Evolutionary conservation across 2,329 filamentous ascomycete genomes (phyloP).

Genomic region (Chaetomium sp.): DNA sequence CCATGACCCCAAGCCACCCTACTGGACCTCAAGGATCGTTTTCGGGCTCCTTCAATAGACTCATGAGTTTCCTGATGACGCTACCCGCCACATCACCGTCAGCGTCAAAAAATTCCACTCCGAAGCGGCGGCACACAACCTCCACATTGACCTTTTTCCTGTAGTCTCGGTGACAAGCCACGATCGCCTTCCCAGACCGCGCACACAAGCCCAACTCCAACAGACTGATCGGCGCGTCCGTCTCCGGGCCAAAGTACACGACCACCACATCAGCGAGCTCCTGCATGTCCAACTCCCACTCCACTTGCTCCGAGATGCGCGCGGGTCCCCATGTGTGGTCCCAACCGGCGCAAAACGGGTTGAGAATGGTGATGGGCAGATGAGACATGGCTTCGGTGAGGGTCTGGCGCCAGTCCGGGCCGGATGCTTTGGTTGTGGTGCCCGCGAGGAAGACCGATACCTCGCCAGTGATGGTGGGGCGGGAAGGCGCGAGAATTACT

Average conservation of each 20-base stretch:
- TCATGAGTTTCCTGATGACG: slow-evolving; percentile 16
- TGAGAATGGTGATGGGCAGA: slow-evolving; percentile 56
- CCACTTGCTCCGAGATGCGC: slow-evolving; percentile 56
- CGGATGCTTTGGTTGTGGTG: slow-evolving; percentile 49
- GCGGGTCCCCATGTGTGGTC: slow-evolving; percentile 53
- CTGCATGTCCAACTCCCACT: slow-evolving; percentile 64
- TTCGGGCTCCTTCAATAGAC: not conserved
- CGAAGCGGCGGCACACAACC: slow-evolving; percentile 55
- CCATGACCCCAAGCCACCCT: not conserved
- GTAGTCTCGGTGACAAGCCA: slow-evolving; percentile 56
- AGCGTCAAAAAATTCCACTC: slow-evolving; percentile 46
- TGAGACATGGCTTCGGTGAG: slow-evolving; percentile 47
- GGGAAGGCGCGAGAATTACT: slow-evolving; percentile 24
- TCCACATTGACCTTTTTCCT: slow-evolving; percentile 64
- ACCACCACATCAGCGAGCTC: slow-evolving; percentile 56
- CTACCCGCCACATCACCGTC: slow-evolving; percentile 16
- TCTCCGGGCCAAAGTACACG: slow-evolving; percentile 57
- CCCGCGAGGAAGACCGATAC: slow-evolving; percentile 60
- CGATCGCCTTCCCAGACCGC: slow-evolving; percentile 49
- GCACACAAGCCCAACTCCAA: slow-evolving; percentile 62
- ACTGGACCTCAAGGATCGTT: not conserved
- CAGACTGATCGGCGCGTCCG: slow-evolving; percentile 59
- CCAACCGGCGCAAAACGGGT: slow-evolving; percentile 61
- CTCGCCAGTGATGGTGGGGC: slow-evolving; percentile 24
- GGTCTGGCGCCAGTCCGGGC: slow-evolving; percentile 54